phyloP scores from a whole-genome alignment of 495 filamentous ascomycete species.

The Podospora anserina region DNA sequence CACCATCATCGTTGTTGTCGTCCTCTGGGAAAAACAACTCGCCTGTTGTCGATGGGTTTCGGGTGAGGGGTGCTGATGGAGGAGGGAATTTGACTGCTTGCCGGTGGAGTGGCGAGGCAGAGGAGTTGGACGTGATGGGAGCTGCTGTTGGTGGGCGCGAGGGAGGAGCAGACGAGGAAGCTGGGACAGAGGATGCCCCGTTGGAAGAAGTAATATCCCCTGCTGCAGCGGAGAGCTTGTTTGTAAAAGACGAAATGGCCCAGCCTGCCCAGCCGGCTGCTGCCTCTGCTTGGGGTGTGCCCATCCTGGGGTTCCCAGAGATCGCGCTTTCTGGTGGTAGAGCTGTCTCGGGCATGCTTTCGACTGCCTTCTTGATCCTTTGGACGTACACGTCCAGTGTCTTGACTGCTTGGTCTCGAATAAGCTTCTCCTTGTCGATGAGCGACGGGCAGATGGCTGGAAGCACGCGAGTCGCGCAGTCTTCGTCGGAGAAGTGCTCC shows the following conservation, averaged over 20 bases:
- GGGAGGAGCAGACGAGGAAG: not conserved
- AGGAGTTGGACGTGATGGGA: conserved; percentile 33
- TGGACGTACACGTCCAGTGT: conserved; percentile 87
- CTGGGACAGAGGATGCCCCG: not conserved
- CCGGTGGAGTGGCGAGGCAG: conserved; percentile 52
- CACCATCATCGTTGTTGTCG: conserved; percentile 44
- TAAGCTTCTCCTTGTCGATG: conserved; percentile 86
- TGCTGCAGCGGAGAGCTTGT: conserved; percentile 77
- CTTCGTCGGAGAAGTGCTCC: conserved; percentile 85
- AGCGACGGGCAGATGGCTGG: conserved; percentile 74
- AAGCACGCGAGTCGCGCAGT: conserved; percentile 78
- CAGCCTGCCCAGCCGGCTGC: conserved; percentile 78
- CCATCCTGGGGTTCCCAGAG: conserved; percentile 61
- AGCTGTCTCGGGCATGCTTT: conserved; percentile 75
- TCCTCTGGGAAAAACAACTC: conserved; percentile 44
- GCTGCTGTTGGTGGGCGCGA: conserved; percentile 14
- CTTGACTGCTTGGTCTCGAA: conserved; percentile 88
- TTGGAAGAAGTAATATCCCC: conserved; percentile 67
- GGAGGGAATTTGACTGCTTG: conserved; percentile 52
- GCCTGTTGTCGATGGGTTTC: conserved; percentile 44
- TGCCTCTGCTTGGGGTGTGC: conserved; percentile 61
- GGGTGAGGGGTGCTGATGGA: conserved; percentile 38
- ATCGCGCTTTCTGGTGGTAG: conserved; percentile 51
- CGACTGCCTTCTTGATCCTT: conserved; percentile 72
- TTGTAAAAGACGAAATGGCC: conserved; percentile 98